Evolutionary conservation across 73 alveolate species (phyloP), one percentile per base, ranked within the genome.

Genomic region (Blepharisma japonicum): DNA sequence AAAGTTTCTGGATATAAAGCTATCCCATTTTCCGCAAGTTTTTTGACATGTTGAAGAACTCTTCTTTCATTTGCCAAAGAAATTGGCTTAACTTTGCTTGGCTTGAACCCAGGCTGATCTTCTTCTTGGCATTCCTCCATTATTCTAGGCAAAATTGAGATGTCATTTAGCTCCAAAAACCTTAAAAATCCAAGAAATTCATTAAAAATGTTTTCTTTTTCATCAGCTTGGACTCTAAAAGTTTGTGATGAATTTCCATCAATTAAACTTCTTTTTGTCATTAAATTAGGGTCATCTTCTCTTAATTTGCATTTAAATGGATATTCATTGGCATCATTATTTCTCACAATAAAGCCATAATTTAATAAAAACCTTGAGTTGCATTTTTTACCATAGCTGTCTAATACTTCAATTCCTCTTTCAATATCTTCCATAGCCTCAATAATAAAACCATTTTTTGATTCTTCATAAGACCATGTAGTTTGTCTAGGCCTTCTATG

Each of bases 381-480:
- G 84, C 98, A 92, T 77, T 95, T 95, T 86, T 95, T 94, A 0
- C 99, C 99, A 88, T 95, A 95, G 67, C 95, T 82, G 85, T 95
- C 99, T 67, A 85, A 92, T 23, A 95, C 95, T 87, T 91, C 94
- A 38, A 77, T 87, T 6, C 97, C 97, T 70, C 89, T 55, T 51
- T 81, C 79, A 78, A 95, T 91, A 79, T 94, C 93, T 78, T 91
- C 97, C 50, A 89, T 80, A 14, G 99, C 97, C 71, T 95, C 97
- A 55, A 95, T 91, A 6, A 94, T 83, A 79, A 95, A 95, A n/a
- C 98, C 96, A 47, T 85, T 79, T 82, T 77, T 81, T 8, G 85
- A 92, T 71, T 95, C 96, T 72, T 88, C 94, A 78, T 91, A 95
- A 51, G 83, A 83, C 98, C 99, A 95, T 7, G 97, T 86, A 0